Conservation (phyloP, 306 rosid genomes). For the Prunus dulcis region DNA sequence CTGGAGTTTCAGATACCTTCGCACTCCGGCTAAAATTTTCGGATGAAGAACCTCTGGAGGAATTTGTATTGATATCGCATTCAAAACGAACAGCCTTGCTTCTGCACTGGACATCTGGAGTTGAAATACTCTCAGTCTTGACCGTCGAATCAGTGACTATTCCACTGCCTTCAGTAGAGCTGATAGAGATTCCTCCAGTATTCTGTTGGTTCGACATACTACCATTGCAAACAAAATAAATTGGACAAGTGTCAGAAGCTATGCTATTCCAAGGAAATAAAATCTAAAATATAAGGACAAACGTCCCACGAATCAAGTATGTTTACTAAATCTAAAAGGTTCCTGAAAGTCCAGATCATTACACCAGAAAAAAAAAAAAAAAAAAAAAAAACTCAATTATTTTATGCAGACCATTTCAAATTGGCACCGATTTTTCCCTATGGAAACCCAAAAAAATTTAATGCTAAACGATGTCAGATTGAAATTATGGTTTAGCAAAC, state of each 20-base stretch:
- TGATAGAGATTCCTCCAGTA: constrained; percentile 16
- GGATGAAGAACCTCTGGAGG: constrained; percentile 51
- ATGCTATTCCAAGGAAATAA: neutral
- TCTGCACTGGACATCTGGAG: constrained; percentile 41
- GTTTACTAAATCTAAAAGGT: neutral
- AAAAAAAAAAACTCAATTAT: neutral
- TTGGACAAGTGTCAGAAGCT: neutral
- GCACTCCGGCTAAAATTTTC: constrained; percentile 33
- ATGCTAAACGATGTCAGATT: neutral
- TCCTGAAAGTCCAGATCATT: neutral
- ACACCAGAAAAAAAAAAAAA: neutral
- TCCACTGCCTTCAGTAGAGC: constrained; percentile 30
- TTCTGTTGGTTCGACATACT: constrained; percentile 28
- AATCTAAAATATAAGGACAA: neutral
- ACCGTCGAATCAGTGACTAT: constrained; percentile 13
- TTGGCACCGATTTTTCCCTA: neutral
- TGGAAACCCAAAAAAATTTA: neutral
- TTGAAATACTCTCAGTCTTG: constrained; percentile 31
- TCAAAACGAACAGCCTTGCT: constrained; percentile 78
- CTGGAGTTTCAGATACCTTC: constrained; percentile 36
- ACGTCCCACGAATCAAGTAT: neutral
- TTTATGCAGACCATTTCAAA: neutral
- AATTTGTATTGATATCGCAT: constrained; percentile 44
- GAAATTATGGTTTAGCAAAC: neutral
- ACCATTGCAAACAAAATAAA: constrained; percentile 17